Conservation (phyloP, 2,329 filamentous ascomycete genomes). For the Exophiala dermatitidis region DNA sequence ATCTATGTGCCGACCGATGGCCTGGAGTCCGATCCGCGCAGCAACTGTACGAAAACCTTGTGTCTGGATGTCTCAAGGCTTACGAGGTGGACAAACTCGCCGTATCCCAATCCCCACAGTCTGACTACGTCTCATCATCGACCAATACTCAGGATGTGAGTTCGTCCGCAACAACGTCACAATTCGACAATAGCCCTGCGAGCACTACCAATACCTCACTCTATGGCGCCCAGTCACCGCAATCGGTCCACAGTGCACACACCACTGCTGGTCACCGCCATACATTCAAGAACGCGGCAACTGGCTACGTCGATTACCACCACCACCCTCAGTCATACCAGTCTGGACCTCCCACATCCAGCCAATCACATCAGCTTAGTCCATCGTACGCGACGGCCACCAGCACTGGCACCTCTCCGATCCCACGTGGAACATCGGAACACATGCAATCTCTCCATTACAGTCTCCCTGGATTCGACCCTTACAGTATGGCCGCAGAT, state of each 20-base stretch:
- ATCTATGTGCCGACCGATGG: constrained; percentile 78
- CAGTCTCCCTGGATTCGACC: constrained; percentile 21
- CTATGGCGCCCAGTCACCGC: constrained; percentile 31
- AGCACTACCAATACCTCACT: constrained; percentile 34
- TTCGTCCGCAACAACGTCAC: constrained; percentile 19
- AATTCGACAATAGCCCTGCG: constrained; percentile 33
- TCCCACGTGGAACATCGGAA: too few species aligned
- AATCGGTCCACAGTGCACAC: constrained; percentile 26
- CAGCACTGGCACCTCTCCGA: constrained; percentile 1
- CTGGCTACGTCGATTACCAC: constrained; percentile 10
- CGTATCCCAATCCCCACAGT: constrained; percentile 35
- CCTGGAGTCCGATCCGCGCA: constrained; percentile 80
- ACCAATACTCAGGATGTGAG: constrained; percentile 32
- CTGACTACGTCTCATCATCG: constrained; percentile 33
- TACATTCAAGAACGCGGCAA: constrained; percentile 28
- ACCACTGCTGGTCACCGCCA: constrained; percentile 22
- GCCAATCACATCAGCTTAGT: too few species aligned
- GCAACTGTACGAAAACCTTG: constrained; percentile 78
- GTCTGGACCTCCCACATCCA: not conserved
- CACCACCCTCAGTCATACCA: not conserved
- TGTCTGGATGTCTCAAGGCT: constrained; percentile 77
- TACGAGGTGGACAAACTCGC: constrained; percentile 55
- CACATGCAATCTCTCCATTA: constrained; percentile 17
- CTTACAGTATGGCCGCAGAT: constrained; percentile 5
- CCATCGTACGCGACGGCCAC: constrained; percentile 2